Conservation (phyloP, 1,284 basidiomycete genomes). For the Microstroma glucosiphilum region DNA sequence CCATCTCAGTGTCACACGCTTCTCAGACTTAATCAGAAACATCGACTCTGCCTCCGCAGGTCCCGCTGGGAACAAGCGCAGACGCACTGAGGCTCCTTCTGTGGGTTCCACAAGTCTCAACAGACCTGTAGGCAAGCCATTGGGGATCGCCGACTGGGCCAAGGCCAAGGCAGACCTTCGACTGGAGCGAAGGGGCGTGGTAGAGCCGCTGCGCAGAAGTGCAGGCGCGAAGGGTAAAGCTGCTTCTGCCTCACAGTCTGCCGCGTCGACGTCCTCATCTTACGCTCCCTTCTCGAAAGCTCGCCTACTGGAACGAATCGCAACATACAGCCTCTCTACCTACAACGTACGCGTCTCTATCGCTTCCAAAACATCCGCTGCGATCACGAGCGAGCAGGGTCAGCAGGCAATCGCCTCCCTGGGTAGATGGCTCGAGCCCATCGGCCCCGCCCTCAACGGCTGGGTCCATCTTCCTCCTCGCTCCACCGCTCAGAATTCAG, state of each 20-base stretch:
- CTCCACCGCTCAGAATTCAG: background rate
- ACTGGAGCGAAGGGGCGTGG: background rate
- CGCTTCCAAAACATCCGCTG: background rate
- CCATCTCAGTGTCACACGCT: background rate
- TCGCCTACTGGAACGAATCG: background rate
- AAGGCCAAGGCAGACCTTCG: background rate
- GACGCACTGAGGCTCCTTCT: background rate
- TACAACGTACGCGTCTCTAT: background rate
- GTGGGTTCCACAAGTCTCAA: background rate
- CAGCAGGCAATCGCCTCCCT: background rate
- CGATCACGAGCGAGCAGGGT: background rate
- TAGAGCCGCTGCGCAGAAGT: background rate
- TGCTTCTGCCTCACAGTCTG: background rate
- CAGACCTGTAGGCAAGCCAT: background rate
- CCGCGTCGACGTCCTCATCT: background rate
- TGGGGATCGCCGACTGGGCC: constrained; percentile 5
- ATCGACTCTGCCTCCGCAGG: background rate
- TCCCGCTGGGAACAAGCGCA: constrained; percentile 1
- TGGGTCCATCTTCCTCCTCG: constrained; percentile 4
- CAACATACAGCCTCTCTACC: background rate
- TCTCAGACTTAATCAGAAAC: constrained; percentile 1
- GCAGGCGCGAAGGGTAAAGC: background rate
- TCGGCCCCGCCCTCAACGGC: constrained; percentile 1
- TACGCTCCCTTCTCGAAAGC: constrained; percentile 1
- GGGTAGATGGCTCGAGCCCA: background rate